These are phyloP conservation scores for Hericium erinaceus DNA, from an alignment of 768 basidiomycete genomes.

Conservation along the genomic window DNA sequence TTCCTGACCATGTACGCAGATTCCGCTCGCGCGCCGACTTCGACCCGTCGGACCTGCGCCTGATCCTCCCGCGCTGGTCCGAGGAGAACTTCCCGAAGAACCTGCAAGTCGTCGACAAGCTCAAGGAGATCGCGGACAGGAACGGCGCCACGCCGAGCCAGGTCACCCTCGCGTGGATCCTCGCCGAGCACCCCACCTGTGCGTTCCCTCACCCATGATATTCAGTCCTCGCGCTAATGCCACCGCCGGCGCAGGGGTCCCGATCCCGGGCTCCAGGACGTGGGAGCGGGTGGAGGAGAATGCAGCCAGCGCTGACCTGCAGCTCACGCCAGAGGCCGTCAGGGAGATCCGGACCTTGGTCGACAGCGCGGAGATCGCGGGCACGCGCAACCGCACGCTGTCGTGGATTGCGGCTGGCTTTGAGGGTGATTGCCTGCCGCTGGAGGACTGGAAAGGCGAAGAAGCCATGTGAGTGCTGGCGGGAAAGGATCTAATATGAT, in stretches of 20 bases:
- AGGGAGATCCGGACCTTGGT: conserved; percentile 6
- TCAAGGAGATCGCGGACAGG: conserved; percentile 27
- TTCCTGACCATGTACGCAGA: not conserved
- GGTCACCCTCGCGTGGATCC: conserved; percentile 40
- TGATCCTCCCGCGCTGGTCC: conserved; percentile 27
- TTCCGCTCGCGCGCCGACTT: conserved; percentile 34
- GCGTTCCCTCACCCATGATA: conserved; percentile 37
- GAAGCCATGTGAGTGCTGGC: too few species aligned
- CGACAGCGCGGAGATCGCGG: conserved; percentile 3
- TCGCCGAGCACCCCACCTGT: conserved; percentile 38
- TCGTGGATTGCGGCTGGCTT: too few species aligned
- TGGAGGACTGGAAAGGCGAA: too few species aligned
- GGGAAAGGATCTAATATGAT: too few species aligned
- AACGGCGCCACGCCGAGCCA: conserved; percentile 36
- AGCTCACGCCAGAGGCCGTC: conserved; percentile 5
- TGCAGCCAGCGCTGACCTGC: conserved; percentile 2
- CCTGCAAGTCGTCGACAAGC: conserved; percentile 27
- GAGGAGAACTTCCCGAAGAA: conserved; percentile 38
- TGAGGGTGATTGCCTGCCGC: too few species aligned
- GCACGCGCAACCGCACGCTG: conserved; percentile 2
- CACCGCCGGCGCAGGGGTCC: too few species aligned
- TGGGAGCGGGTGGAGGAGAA: conserved; percentile 10
- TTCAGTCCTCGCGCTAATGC: conserved; percentile 13
- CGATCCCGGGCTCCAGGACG: not conserved
- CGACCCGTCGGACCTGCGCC: conserved; percentile 29